Evolutionary conservation across 2,329 filamentous ascomycete genomes (phyloP), one percentile per base, ranked within the genome.

Genomic region (Teratosphaeria nubilosa): DNA sequence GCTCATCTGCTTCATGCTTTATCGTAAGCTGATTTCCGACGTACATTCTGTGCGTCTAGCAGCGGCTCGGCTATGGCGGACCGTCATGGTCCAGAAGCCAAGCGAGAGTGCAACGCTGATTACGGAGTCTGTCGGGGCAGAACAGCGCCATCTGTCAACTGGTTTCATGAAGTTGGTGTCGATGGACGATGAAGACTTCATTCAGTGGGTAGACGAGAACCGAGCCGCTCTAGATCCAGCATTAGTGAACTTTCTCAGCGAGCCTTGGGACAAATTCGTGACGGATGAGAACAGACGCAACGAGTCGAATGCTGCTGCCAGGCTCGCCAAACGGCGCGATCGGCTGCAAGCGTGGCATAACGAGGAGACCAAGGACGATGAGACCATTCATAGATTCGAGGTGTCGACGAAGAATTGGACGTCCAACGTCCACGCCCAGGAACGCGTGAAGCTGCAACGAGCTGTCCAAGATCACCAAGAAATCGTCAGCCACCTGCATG

Each of bases 401-500:
- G 85, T 88, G 63, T 88, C 90, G 0, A 92, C 94, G 58, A 86
- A 84, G 48, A 86, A 92, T 59, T 99, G 92, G 94, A 88, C 92
- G 77, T 90, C 91, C 66, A 97, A 96, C 66, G 96, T 99, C 48
- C 94, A 92, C 72, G 86, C 87, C 54, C 90, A 92, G 0, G 94
- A 99, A 70, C 87, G 94, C 64, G 83, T 92, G 69, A 97, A 96
- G 70, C 87, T 95, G 63, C 92, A 97, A 70, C 82, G 94, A 61
- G 81, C 89, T 16, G 76, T 91, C 56, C 94, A 99, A 72, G 95
- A 99, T 67, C 90, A 96, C 67, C 91, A 96, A 66, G 94, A 99
- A 69, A 92, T 91, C 67, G 81, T 89, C 59, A 80, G 82, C 1
- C 96, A 90, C 69, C 82, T 95, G 60, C 83, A 84, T 50, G 84